Conservation (phyloP, 163 green algal genomes). For the Scenedesmus sp. region DNA sequence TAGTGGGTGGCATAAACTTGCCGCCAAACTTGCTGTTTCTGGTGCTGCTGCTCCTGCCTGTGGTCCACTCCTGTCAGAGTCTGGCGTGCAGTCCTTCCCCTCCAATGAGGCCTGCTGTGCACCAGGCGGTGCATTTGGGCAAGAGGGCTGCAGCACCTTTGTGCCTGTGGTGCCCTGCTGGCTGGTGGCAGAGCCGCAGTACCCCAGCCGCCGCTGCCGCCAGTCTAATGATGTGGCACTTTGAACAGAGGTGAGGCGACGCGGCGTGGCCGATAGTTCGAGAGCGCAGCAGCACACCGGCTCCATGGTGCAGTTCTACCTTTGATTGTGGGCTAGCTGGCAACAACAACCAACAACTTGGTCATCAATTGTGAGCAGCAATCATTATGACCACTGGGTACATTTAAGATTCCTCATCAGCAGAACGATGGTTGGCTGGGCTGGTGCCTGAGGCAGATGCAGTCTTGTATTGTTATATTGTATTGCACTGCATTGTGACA, state of each 20-base stretch:
- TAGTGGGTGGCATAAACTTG: not conserved
- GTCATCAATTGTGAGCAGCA: too few relatives aligned
- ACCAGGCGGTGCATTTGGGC: conserved; percentile 54
- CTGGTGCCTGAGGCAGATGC: too few relatives aligned
- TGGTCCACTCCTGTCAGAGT: conserved; percentile 18
- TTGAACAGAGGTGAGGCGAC: conserved; percentile 63
- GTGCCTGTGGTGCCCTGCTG: conserved; percentile 60
- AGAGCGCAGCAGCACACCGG: too few relatives aligned
- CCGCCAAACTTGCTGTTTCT: not conserved
- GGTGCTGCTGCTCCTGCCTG: not conserved
- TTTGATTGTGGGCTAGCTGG: too few relatives aligned
- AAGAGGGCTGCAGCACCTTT: conserved; percentile 53
- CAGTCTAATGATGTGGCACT: conserved; percentile 53
- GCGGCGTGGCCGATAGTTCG: not conserved
- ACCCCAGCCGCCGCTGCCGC: conserved; percentile 57
- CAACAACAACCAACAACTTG: too few relatives aligned
- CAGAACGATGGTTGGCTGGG: too few relatives aligned
- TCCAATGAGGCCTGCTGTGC: conserved; percentile 62
- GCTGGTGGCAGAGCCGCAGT: conserved; percentile 56
- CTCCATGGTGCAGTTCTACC: too few relatives aligned
- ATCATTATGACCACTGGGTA: too few relatives aligned
- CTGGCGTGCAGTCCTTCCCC: conserved; percentile 57
- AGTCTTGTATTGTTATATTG: too few relatives aligned
- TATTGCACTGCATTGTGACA: too few relatives aligned
- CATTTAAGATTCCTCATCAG: too few relatives aligned